These are phyloP conservation scores for Tulasnella sp. DNA, from an alignment of 768 basidiomycete species.

Conservation along the genomic window DNA sequence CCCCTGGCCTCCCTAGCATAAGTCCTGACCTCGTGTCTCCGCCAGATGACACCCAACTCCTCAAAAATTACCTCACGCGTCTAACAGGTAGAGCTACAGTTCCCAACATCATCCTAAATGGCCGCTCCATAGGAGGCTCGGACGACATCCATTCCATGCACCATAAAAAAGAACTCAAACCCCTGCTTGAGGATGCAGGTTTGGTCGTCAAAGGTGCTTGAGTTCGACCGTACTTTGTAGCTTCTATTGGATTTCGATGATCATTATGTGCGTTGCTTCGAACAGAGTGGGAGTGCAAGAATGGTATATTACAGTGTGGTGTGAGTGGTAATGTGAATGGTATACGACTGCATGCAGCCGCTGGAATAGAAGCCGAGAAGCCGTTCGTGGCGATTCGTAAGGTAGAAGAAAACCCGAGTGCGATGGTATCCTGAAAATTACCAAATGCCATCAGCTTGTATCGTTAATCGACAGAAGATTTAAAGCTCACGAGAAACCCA, in stretches of 20 bases:
- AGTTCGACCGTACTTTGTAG: not conserved
- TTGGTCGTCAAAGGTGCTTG: slow-evolving; percentile 18
- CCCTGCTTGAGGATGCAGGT: slow-evolving; percentile 1
- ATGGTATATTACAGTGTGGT: slow-evolving; percentile 7
- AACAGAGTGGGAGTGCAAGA: not conserved
- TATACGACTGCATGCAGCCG: not conserved
- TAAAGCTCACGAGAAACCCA: not conserved
- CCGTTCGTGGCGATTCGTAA: not conserved
- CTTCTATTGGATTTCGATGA: not conserved
- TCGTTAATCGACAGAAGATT: not conserved
- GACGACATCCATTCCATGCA: slow-evolving; percentile 26
- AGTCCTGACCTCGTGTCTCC: not conserved
- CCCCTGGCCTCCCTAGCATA: not conserved
- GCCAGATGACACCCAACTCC: slow-evolving; percentile 20
- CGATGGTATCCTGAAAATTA: not conserved
- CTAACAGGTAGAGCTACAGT: slow-evolving; percentile 26
- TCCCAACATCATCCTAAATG: slow-evolving; percentile 28
- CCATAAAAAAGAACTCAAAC: not conserved
- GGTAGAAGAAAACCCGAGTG: not conserved
- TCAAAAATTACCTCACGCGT: slow-evolving; percentile 25
- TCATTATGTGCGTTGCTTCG: not conserved
- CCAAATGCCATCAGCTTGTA: not conserved
- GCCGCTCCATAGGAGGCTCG: slow-evolving; percentile 23
- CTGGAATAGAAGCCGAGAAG: not conserved
- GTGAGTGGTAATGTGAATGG: slow-evolving; percentile 1